Evolutionary conservation across 2,329 filamentous ascomycete genomes (phyloP).

Genomic region (Xylariaceae sp.): DNA sequence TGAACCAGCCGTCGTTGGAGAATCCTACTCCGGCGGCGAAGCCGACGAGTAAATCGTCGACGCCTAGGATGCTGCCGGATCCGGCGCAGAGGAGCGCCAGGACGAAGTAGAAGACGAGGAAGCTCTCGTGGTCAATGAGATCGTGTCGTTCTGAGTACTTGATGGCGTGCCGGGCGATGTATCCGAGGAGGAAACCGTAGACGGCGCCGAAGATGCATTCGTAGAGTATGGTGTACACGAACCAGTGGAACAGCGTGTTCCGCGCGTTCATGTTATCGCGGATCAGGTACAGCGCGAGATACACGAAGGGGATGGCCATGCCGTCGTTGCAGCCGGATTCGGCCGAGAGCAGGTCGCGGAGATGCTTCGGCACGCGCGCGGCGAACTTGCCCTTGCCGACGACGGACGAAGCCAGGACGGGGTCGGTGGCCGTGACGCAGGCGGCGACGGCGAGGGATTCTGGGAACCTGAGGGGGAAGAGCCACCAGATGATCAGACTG

Average conservation of each 20-base stretch:
- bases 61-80: conserved; percentile 83
- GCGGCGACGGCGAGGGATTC: conserved; percentile 82
- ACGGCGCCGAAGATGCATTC: conserved; percentile 91
- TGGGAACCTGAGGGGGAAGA: conserved; percentile 79
- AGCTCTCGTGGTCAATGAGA: conserved; percentile 91
- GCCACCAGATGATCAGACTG: conserved; percentile 91
- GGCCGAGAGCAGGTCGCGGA: conserved; percentile 88
- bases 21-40: conserved; percentile 95
- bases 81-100: conserved; percentile 93
- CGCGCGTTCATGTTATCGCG: conserved; percentile 65
- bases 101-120: conserved; percentile 97
- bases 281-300: conserved; percentile 84
- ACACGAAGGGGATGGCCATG: conserved; percentile 98
- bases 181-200: conserved; percentile 85
- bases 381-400: conserved; percentile 99
- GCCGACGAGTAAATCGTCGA: conserved; percentile 90
- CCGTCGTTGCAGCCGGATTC: conserved; percentile 99
- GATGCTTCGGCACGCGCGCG: conserved; percentile 93
- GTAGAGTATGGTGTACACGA: conserved; percentile 85
- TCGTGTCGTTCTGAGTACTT: conserved; percentile 78
- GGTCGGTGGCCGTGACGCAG: conserved; percentile 95
- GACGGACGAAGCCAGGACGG: conserved; percentile 95
- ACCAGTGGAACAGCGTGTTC: conserved; percentile 78
- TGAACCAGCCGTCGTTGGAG: conserved; percentile 98
- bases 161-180: conserved; percentile 84